Base-by-base conservation (phyloP, 768 basidiomycete genomes). In the Fomitopsis serialis region DNA sequence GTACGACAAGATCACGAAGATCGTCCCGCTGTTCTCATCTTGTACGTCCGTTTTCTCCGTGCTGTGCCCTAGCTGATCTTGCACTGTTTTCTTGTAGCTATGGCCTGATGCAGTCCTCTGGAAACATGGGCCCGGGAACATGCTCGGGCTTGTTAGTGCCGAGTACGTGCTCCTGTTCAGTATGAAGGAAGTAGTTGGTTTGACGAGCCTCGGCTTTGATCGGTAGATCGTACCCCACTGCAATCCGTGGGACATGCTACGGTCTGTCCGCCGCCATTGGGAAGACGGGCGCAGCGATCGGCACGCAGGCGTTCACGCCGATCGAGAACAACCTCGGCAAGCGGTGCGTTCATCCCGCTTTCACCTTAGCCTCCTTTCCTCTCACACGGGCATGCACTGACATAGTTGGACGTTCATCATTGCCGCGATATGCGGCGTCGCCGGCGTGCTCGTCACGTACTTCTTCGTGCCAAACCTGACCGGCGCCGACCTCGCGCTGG, bases 91-190 rank as follows among this genome's bases (percentile, higher is more conserved):
- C 9, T 24, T 45, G 47, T 53, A 84, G 81, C 59, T 88, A 85
- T 64, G 87, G 82, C 2, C 68, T 86, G 50, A 85, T 88, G 85
- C 82, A 86, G 59, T 85, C 81, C 2, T 78, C 75, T 43, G 85
- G 85, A n/a, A 87, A 87, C 60, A 45, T 87, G 81, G 85, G 17
- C 85, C 86, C 2, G 87, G 87, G 21, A 79, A 87, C 60, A 85
- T 86, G 81, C 65, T 84, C 10, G 82, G 83, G 46, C 74, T 86
- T 42, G 79, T 82, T 47, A 82, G 81, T 48, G 78, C 80, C 17
- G 85, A 86, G 81, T 84, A 61, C 68, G 80, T 72, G 29, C 12
- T 51, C 19, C 19, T 37, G 22, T 19, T 49, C 17, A 43, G 21
- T 32, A 32, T 32, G 11, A 32, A 32, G 6, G 5, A 11, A 32